A percentile compares a stretch with the other conserved stretches of the same genome.
Evolutionary conservation across 495 filamentous ascomycete species (phyloP).

Genomic region (Cenococcum geophilum): DNA sequence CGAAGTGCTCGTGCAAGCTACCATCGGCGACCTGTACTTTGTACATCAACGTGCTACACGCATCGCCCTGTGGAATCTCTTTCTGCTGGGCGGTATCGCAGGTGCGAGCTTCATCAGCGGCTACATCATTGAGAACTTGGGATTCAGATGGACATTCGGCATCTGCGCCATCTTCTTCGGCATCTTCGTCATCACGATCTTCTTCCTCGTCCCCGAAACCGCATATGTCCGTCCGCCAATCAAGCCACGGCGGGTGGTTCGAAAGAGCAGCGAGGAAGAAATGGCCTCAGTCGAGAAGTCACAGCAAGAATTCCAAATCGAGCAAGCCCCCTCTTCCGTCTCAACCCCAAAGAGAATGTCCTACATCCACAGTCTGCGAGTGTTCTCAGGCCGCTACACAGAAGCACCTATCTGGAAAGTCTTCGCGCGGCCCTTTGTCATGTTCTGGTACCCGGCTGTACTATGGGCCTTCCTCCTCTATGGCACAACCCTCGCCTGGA

Average conservation of each 20-base stretch:
- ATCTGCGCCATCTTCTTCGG: constrained; percentile 52
- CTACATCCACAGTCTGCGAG: constrained; percentile 30
- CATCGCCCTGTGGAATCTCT: constrained; percentile 60
- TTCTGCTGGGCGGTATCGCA: constrained; percentile 45
- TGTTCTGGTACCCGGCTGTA: constrained; percentile 51
- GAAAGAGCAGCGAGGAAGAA: no score
- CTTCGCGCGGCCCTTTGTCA: constrained; percentile 44
- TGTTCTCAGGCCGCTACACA: constrained; percentile 42
- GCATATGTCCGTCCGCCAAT: constrained; percentile 40
- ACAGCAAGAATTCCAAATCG: not conserved
- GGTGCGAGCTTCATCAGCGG: constrained; percentile 34
- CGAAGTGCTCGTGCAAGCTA: constrained; percentile 52
- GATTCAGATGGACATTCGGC: constrained; percentile 51
- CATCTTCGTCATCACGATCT: constrained; percentile 42
- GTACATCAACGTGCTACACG: constrained; percentile 61
- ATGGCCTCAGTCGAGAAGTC: no score
- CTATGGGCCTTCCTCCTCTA: constrained; percentile 51
- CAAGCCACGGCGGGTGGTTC: no score
- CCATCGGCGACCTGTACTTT: constrained; percentile 44
- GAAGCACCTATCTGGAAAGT: constrained; percentile 46
- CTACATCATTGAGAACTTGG: constrained; percentile 43
- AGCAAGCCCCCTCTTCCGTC: not conserved
- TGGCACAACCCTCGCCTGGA: constrained; percentile 49
- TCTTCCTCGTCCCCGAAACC: constrained; percentile 51
- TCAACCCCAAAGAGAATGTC: constrained; percentile 26